These are phyloP conservation scores for Rhynchospora tenuis DNA, from an alignment of 176 grass and related monocot genomes.

Conservation along the genomic window DNA sequence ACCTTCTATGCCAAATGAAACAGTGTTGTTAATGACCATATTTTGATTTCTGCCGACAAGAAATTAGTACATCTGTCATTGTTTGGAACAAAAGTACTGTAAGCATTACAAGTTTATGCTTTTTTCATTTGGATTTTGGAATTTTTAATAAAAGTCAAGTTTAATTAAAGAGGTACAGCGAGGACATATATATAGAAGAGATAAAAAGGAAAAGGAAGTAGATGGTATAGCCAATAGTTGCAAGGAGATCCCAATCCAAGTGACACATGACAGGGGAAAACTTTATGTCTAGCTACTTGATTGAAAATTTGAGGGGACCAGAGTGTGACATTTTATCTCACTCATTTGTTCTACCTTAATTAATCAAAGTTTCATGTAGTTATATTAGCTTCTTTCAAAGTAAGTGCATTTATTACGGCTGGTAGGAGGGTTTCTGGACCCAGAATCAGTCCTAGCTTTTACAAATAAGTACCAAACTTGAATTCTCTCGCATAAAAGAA, in stretches of 20 bases:
- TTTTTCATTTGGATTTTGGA: neutral
- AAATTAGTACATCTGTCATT: neutral
- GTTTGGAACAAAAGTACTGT: neutral
- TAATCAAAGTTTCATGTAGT: neutral
- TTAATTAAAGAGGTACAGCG: neutral
- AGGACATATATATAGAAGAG: neutral
- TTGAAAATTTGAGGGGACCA: slow-evolving; percentile 6
- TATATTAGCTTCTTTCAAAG: neutral
- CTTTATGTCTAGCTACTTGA: neutral
- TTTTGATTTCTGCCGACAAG: neutral
- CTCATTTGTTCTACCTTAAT: neutral
- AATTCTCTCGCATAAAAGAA: neutral
- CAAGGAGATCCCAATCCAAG: neutral
- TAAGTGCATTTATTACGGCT: neutral
- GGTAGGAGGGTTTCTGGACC: neutral
- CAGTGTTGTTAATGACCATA: neutral
- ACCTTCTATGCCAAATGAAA: neutral
- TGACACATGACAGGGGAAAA: neutral
- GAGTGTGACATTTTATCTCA: slow-evolving; percentile 5
- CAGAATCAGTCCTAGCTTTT: neutral
- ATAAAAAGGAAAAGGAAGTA: slow-evolving; percentile 10
- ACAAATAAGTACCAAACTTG: neutral
- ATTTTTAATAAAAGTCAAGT: neutral
- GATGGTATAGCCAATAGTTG: slow-evolving; percentile 3
- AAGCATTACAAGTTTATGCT: neutral